These are phyloP conservation scores for Clarireedia hainanense DNA, from an alignment of 2,329 filamentous ascomycete genomes.

Conservation along the genomic window DNA sequence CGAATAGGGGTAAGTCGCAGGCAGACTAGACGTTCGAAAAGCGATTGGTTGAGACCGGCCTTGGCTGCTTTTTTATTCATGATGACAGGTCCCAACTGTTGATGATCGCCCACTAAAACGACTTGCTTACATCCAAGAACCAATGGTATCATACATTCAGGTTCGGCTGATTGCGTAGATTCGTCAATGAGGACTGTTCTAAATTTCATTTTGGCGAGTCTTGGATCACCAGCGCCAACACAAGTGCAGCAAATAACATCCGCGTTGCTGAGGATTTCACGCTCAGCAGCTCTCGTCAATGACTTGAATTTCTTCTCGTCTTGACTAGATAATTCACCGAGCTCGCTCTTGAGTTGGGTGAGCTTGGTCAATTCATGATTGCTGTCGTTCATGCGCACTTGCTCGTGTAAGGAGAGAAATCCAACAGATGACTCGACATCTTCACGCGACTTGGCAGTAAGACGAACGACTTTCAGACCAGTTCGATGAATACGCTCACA, in stretches of 20 bases:
- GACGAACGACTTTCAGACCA: conserved; percentile 89
- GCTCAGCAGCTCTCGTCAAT: conserved; percentile 84
- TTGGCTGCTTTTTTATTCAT: conserved; percentile 99
- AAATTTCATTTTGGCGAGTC: conserved; percentile 95
- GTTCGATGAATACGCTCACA: conserved; percentile 95
- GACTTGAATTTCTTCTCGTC: conserved; percentile 99
- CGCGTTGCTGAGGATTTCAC: conserved; percentile 88
- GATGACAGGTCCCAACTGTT: conserved; percentile 95
- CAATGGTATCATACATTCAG: conserved; percentile 97
- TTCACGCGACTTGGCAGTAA: conserved; percentile 97
- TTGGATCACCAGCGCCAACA: conserved; percentile 91
- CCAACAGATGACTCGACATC: conserved; percentile 98
- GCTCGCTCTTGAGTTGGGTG: conserved; percentile 82
- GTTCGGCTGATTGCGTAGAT: conserved; percentile 95
- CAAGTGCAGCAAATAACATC: conserved; percentile 99
- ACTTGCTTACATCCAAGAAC: conserved; percentile 98
- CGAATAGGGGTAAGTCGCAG: conserved; percentile 86
- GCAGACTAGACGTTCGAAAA: conserved; percentile 93
- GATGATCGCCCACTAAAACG: conserved; percentile 96
- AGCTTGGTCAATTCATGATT: conserved; percentile 91
- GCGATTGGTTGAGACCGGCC: conserved; percentile 93
- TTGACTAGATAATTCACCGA: conserved; percentile 85
- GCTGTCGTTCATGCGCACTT: conserved; percentile 95
- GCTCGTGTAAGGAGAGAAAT: conserved; percentile 90
- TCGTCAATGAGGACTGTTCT: conserved; percentile 96